Evolutionary conservation across 768 basidiomycete species (phyloP), one percentile per base, ranked within the genome.

Genomic region (Myochromella boudieri): DNA sequence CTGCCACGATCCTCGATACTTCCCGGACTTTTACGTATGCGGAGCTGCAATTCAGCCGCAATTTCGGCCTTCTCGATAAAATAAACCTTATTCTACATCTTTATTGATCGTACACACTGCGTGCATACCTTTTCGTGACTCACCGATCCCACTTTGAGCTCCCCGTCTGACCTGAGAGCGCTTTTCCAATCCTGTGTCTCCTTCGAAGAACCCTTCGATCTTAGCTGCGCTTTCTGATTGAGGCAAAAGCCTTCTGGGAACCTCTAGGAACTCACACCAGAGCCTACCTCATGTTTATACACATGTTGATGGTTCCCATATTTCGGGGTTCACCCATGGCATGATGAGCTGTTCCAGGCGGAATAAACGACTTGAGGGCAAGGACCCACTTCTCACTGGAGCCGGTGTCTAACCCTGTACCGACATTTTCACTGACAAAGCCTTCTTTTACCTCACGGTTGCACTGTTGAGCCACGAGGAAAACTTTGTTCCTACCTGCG

Each of bases 11-110:
- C 65, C 64, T 67, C 60, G 61, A 67, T 65, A 64, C 64, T 69
- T 67, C 67, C 67, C 60, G 61, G 67, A 53, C 59, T 64, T 67
- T 72, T 75, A 75, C 73, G 71, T 73, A 57, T 66, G 68, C 70
- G 70, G 71, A 72, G 66, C 63, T 67, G 57, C 60, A 56, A 60
- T 63, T 65, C 63, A 68, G 64, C 60, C 58, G 61, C 58, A 50
- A 59, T 60, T 57, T 60, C 49, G 59, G 63, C 61, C 64, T 64
- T 69, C 68, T 58, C 24, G 44, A 54, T 39, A 29, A 42, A 46
- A 51, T 38, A 51, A 50, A 51, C 49, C 46, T 32, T 54, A 51
- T 31, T 33, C 11, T 26, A 33, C 36, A 25, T 41, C 37, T 44
- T 15, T 14, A 38, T 21, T 10, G 14, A 28, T 45, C 49, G 11